Evolutionary conservation across 805 yeast species (phyloP).

Genomic region (Saccharomyces jurei): DNA sequence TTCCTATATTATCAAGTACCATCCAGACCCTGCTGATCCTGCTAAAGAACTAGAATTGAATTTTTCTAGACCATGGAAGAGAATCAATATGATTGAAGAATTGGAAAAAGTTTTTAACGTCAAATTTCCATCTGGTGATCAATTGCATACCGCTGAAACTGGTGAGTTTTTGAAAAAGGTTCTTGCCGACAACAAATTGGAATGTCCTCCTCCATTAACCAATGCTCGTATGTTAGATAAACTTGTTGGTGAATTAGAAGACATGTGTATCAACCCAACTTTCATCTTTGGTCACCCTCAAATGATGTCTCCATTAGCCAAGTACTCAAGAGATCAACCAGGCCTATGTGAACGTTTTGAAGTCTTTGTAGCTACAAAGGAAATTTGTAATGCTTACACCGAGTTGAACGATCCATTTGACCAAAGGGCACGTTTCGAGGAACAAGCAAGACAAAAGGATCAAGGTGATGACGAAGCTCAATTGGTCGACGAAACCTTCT

Average conservation of each 20-base stretch:
- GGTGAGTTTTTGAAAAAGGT: conserved; percentile 79
- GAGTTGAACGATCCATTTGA: conserved; percentile 98
- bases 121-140: conserved; percentile 92
- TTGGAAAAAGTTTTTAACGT: conserved; percentile 79
- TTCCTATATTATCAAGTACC: conserved; percentile 74
- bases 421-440: conserved; percentile 95
- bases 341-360: conserved; percentile 98
- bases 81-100: conserved; percentile 94
- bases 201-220: conserved; percentile 85
- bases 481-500: conserved; percentile 90
- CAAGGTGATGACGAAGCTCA: conserved; percentile 99
- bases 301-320: conserved; percentile 99
- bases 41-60: conserved; percentile 71
- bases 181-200: conserved; percentile 71
- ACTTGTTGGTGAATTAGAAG: conserved; percentile 95
- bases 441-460: conserved; percentile 96
- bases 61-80: conserved; percentile 96
- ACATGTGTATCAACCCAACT: conserved; percentile 90
- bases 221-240: conserved; percentile 98
- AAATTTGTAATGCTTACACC: conserved; percentile 95
- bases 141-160: conserved; percentile 89
- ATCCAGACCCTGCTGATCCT: conserved; percentile 93
- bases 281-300: conserved; percentile 98
- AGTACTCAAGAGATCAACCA: conserved; percentile 83
- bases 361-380: conserved; percentile 97